A percentile compares a stretch with the other conserved stretches of the same genome.
Evolutionary conservation across 139 green algal genomes (phyloP).

Genomic region (Chlamydomonas applanata): DNA sequence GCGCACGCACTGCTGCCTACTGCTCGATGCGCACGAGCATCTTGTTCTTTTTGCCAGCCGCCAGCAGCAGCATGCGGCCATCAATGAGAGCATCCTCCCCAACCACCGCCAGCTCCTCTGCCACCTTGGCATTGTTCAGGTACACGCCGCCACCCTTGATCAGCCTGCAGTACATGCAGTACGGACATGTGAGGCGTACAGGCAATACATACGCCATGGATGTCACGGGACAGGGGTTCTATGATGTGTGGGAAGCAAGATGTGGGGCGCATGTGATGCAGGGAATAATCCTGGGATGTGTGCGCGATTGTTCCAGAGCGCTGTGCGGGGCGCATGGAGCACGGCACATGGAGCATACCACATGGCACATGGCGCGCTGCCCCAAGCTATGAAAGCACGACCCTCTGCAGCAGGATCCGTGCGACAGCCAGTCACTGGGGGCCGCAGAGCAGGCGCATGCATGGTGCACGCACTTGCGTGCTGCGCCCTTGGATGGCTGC

Average conservation of each 20-base stretch:
- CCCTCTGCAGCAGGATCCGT: too few relatives aligned
- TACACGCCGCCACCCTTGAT: slow-evolving; percentile 84
- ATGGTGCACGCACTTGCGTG: slow-evolving; percentile 55
- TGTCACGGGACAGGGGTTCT: not conserved
- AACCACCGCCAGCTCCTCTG: slow-evolving; percentile 61
- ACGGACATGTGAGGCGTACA: too few relatives aligned
- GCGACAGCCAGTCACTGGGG: too few relatives aligned
- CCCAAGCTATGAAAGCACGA: too few relatives aligned
- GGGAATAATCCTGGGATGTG: slow-evolving; percentile 2
- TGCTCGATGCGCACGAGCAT: slow-evolving; percentile 79
- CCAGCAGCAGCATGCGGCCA: slow-evolving; percentile 84
- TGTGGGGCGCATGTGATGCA: too few relatives aligned
- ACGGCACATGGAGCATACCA: too few relatives aligned
- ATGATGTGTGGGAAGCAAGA: not conserved
- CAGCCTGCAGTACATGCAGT: too few relatives aligned
- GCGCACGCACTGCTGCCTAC: too few relatives aligned
- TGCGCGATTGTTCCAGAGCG: not conserved
- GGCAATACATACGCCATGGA: too few relatives aligned
- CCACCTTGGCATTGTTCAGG: slow-evolving; percentile 90
- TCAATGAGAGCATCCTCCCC: slow-evolving; percentile 80
- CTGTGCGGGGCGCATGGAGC: too few relatives aligned
- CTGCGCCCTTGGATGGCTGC: slow-evolving; percentile 85
- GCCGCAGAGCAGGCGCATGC: too few relatives aligned
- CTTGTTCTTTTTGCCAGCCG: slow-evolving; percentile 99
- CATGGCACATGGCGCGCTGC: too few relatives aligned